Evolutionary conservation across 2,329 filamentous ascomycete genomes (phyloP).

Genomic region (Botrytis medusae): DNA sequence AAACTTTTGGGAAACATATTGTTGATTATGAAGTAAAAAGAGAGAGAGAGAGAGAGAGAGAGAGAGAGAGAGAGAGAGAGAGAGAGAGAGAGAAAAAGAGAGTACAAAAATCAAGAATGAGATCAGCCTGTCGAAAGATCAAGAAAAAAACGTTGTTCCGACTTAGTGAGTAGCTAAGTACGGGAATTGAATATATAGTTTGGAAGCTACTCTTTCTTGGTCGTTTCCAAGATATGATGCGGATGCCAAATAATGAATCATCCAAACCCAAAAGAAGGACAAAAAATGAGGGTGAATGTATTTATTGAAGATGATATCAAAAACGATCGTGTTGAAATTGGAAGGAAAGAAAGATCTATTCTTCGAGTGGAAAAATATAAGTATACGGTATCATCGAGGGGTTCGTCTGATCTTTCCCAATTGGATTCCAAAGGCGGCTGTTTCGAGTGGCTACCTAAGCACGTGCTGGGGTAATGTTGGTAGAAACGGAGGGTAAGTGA

Average conservation of each 20-base stretch:
- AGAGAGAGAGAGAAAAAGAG: not conserved
- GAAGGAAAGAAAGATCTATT: not conserved
- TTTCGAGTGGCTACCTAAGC: not conserved
- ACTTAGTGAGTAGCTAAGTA: not conserved
- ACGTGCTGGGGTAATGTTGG: not conserved
- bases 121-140: not conserved
- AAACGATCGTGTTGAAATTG: not conserved
- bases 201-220: not conserved
- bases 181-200: not conserved
- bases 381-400: not conserved
- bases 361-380: not conserved
- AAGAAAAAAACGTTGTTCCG: not conserved
- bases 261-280: not conserved
- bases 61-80: not conserved
- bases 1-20: not conserved
- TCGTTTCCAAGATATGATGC: not conserved
- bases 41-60: not conserved
- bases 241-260: not conserved
- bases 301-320: not conserved
- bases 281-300: not conserved
- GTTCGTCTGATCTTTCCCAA: not conserved
- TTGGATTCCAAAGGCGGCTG: not conserved
- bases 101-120: not conserved
- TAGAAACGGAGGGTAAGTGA: not conserved
- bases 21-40: slow-evolving; percentile 2